Evolutionary conservation across 805 yeast genomes (phyloP), one percentile per base, ranked within the genome.

Genomic region (Candida tibetensis): DNA sequence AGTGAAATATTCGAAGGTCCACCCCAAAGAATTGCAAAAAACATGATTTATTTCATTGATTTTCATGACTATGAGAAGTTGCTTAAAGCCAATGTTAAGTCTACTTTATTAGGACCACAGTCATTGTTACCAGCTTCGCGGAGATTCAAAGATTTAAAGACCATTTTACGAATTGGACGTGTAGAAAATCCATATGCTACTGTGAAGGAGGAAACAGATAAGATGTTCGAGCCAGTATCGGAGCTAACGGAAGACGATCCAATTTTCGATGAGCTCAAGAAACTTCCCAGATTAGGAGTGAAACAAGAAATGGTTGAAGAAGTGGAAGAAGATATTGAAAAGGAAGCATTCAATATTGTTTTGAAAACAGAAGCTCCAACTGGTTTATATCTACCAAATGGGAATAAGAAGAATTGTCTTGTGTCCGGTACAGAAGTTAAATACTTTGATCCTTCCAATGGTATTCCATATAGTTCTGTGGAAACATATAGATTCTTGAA

Each of bases 391-490:
- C 64, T 83, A 40, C 83, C 88, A 28, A 85, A 72, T 57, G 88
- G 85, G 19, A 71, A 72, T 36, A 81, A 78, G 58, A 75, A 79
- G 60, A 61, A 72, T 51, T 84, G 96, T 71, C 66, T 82, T 17
- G 79, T 90, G 30, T 80, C 88, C 2, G 95, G 95, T 2, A 74
- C 74, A 34, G 81, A 80, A 32, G 95, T 93, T 13, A 75, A 79
- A 52, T 91, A 87, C 60, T 81, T 84, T 46, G 98, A 91, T 66
- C 98, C 98, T 0, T 72, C 77, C 26, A 80, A 84, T 19, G 95
- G 95, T 26, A 76, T 93, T 36, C 95, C 96, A 2, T 93, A 93
- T 61, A 74, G 82, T 34, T 82, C 82, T 46, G 85, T 88, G 44
- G 90, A 84, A 32, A 82, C 91, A n/a, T 88, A 81, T 57, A 80